These are phyloP conservation scores for Saccharum hybrid DNA, from an alignment of 202 grass and related monocot genomes.

Conservation along the genomic window DNA sequence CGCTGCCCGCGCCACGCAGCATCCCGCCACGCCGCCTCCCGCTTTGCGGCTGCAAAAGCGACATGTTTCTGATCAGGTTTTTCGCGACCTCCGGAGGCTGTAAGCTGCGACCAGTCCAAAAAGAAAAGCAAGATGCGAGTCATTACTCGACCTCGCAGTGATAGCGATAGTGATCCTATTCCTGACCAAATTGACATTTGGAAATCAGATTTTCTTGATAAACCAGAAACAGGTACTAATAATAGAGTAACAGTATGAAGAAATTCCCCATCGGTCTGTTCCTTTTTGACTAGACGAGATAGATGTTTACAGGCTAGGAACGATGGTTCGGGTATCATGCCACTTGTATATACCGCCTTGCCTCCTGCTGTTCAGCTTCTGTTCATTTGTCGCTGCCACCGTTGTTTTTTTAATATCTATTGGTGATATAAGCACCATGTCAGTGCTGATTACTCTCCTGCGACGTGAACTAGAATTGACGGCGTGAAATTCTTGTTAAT, in stretches of 20 bases:
- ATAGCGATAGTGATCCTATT: neutral
- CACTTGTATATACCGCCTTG: neutral
- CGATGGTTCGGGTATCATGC: neutral
- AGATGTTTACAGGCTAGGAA: neutral
- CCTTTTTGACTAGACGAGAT: neutral
- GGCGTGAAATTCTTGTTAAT: neutral
- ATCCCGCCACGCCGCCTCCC: neutral
- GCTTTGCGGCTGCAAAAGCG: conserved; percentile 19
- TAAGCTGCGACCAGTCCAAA: conserved; percentile 4
- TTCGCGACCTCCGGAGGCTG: neutral
- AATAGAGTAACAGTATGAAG: neutral
- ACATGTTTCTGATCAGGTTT: neutral
- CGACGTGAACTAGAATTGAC: neutral
- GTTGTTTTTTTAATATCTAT: neutral
- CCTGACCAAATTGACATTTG: neutral
- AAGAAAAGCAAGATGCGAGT: neutral
- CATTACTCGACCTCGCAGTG: neutral
- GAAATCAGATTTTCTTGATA: neutral
- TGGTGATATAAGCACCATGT: neutral
- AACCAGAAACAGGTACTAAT: neutral
- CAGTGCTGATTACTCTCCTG: neutral
- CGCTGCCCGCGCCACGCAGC: neutral
- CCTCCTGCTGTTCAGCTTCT: neutral
- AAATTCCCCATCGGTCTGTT: neutral
- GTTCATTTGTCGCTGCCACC: neutral